These are phyloP conservation scores for Ceratocystis ficicola DNA, from an alignment of 2,329 filamentous ascomycete species.

Conservation along the genomic window DNA sequence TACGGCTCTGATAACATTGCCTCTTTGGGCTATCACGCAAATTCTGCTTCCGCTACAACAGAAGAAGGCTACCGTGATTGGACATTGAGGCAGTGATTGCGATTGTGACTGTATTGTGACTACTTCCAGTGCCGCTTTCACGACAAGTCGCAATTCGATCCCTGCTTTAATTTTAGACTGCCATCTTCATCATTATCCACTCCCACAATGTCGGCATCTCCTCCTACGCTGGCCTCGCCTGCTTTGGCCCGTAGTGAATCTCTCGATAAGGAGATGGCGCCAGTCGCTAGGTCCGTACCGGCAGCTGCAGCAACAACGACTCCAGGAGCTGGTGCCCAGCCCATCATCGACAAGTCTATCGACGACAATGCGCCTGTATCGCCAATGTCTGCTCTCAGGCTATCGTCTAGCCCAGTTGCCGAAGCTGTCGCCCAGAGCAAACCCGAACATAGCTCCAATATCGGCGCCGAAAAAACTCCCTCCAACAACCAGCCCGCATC, in stretches of 20 bases:
- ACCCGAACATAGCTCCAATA: too few relatives aligned
- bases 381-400: background rate
- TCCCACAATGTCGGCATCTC: background rate
- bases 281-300: background rate
- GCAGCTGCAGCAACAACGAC: background rate
- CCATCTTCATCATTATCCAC: background rate
- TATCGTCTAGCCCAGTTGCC: background rate
- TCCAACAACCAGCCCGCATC: background rate
- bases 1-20: background rate
- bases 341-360: background rate
- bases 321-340: background rate
- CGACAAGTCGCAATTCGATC: too few relatives aligned
- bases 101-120: too few relatives aligned
- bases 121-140: too few relatives aligned
- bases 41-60: background rate
- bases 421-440: background rate
- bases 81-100: too few relatives aligned
- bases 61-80: background rate
- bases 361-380: background rate
- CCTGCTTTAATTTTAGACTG: background rate
- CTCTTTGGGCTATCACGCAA: background rate
- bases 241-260: background rate
- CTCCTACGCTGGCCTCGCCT: background rate
- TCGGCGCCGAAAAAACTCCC: too few relatives aligned
- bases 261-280: too few relatives aligned